Evolutionary conservation across 2,329 filamentous ascomycete species (phyloP).

Genomic region (Phaeosphaeria sp.): DNA sequence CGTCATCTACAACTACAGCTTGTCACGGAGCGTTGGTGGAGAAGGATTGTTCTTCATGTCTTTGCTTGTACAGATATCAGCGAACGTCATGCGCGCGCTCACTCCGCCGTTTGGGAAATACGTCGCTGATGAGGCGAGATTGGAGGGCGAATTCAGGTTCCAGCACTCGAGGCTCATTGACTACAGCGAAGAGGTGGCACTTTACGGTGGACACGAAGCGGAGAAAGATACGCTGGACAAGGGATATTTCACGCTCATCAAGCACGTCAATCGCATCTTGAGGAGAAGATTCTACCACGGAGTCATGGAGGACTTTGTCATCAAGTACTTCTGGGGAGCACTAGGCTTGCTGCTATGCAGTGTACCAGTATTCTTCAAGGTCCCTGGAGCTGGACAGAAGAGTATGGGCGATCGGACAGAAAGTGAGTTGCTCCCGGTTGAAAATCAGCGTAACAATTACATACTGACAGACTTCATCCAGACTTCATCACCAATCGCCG

Average conservation of each 20-base stretch:
- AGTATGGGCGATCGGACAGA: constrained; percentile 75
- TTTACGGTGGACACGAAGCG: constrained; percentile 89
- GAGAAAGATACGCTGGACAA: constrained; percentile 98
- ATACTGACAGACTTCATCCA: constrained; percentile 35
- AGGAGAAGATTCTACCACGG: constrained; percentile 92
- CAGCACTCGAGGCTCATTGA: constrained; percentile 95
- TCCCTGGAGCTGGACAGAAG: constrained; percentile 66
- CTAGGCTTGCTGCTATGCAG: constrained; percentile 90
- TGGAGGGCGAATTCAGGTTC: constrained; percentile 96
- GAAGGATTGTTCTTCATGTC: constrained; percentile 97
- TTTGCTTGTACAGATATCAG: constrained; percentile 89
- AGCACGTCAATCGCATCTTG: constrained; percentile 96
- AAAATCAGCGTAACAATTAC: no score
- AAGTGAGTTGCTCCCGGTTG: constrained; percentile 60
- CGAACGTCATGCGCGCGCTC: constrained; percentile 88
- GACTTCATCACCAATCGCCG: constrained; percentile 93
- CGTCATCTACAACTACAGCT: constrained; percentile 93
- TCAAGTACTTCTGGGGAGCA: constrained; percentile 99
- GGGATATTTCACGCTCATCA: constrained; percentile 98
- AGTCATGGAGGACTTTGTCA: constrained; percentile 99
- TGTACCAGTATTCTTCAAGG: constrained; percentile 93
- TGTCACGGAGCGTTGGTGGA: constrained; percentile 93
- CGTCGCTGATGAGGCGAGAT: constrained; percentile 90
- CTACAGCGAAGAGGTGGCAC: constrained; percentile 91
- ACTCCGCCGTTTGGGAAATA: constrained; percentile 98